Conservation (phyloP, 495 filamentous ascomycete species). For the Penicillium goetzii region DNA sequence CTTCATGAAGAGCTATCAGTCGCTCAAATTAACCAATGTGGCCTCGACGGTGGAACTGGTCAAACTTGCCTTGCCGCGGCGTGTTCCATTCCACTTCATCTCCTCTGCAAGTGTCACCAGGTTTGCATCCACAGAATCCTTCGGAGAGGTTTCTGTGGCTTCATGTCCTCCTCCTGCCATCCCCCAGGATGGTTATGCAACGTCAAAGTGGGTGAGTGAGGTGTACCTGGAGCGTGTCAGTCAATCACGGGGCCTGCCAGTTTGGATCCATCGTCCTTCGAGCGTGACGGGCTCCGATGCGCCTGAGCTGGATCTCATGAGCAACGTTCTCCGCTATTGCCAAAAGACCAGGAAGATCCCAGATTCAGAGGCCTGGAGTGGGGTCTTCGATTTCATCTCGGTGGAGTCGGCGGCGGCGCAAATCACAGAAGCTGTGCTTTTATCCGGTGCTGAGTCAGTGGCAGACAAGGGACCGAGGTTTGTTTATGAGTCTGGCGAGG, state of each 20-base stretch:
- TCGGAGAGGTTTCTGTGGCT: conserved; percentile 27
- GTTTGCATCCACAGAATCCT: conserved; percentile 22
- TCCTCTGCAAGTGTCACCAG: conserved; percentile 44
- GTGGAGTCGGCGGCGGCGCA: conserved; percentile 28
- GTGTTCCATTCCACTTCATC: conserved; percentile 55
- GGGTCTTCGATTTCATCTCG: conserved; percentile 32
- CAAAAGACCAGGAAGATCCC: conserved; percentile 26
- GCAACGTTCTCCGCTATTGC: conserved; percentile 29
- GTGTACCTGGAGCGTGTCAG: conserved; percentile 43
- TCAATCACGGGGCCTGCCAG: conserved; percentile 31
- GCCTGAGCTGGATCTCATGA: conserved; percentile 33
- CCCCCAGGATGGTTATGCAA: conserved; percentile 49
- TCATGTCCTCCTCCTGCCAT: conserved; percentile 19
- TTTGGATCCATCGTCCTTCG: conserved; percentile 47
- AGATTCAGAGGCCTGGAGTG: conserved; percentile 24
- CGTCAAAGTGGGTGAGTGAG: conserved; percentile 61
- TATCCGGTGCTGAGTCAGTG: background rate
- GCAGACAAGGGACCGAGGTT: background rate
- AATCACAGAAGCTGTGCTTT: conserved; percentile 19
- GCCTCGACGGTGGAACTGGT: conserved; percentile 48
- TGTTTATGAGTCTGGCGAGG: conserved; percentile 29
- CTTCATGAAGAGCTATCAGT: conserved; percentile 50
- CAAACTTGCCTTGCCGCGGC: conserved; percentile 32
- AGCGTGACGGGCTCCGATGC: conserved; percentile 20
- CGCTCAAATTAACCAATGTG: conserved; percentile 47